phyloP scores from a whole-genome alignment of 129 eudicot genomes.

The Sambucus nigra region DNA sequence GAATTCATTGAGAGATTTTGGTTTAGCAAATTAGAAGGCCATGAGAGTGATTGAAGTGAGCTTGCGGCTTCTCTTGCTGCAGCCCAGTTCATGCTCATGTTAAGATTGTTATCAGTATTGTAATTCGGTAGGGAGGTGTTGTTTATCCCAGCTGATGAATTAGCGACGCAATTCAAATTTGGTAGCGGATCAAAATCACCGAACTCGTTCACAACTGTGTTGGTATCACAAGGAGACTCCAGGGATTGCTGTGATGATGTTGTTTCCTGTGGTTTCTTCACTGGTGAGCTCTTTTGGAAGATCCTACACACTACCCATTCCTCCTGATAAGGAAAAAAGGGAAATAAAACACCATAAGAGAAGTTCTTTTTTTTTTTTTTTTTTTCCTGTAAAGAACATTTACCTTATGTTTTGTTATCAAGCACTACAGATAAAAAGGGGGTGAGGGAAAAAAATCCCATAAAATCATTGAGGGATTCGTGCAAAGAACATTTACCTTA shows the following conservation, averaged over 20 bases:
- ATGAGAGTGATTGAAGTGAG: constrained; percentile 29
- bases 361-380: too few relatives aligned
- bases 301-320: constrained; percentile 95
- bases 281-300: constrained; percentile 52
- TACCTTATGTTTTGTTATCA: too few relatives aligned
- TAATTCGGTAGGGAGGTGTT: constrained; percentile 22
- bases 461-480: too few relatives aligned
- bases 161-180: constrained; percentile 20
- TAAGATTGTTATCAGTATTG: constrained; percentile 19
- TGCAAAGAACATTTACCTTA: too few relatives aligned
- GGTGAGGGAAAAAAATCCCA: too few relatives aligned
- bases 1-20: constrained; percentile 60
- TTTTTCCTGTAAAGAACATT: too few relatives aligned
- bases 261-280: constrained; percentile 52
- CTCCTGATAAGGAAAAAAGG: constrained; percentile 30
- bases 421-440: too few relatives aligned
- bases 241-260: constrained; percentile 49
- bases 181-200: constrained; percentile 51
- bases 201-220: constrained; percentile 41
- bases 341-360: background rate
- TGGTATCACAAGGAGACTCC: constrained; percentile 60
- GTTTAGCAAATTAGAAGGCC: constrained; percentile 50
- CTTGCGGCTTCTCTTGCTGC: constrained; percentile 21
- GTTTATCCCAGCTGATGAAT: constrained; percentile 19
- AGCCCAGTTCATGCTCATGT: constrained; percentile 21